phyloP scores from a whole-genome alignment of 805 yeast genomes.

The Candida ortonii region DNA sequence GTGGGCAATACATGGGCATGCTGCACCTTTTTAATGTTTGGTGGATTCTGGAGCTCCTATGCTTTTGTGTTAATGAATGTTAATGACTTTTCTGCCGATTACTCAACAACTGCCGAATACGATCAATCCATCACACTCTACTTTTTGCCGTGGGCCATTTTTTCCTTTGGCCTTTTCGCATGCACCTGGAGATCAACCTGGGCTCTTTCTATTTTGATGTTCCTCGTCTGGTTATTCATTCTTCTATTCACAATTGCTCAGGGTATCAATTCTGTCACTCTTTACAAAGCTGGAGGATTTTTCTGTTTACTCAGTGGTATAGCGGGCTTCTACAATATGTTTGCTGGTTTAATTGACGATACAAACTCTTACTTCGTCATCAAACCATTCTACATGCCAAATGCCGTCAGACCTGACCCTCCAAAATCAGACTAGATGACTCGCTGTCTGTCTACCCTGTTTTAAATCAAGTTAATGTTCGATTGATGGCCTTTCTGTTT shows the following conservation, averaged over 20 bases:
- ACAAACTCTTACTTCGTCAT: constrained; percentile 58
- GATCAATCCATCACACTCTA: constrained; percentile 46
- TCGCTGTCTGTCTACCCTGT: background rate
- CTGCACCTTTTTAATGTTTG: constrained; percentile 50
- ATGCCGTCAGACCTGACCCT: constrained; percentile 26
- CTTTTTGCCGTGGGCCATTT: constrained; percentile 51
- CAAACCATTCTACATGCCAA: constrained; percentile 49
- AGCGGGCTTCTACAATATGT: constrained; percentile 45
- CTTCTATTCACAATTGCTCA: constrained; percentile 44
- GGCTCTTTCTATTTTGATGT: constrained; percentile 38
- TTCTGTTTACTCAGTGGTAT: constrained; percentile 43
- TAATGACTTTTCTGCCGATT: constrained; percentile 42
- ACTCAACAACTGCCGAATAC: constrained; percentile 36
- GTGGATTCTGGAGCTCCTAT: constrained; percentile 53
- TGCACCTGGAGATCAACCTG: constrained; percentile 50
- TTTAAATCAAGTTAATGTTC: background rate
- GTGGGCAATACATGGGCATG: constrained; percentile 57
- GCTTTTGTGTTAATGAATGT: constrained; percentile 44
- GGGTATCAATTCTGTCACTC: constrained; percentile 34
- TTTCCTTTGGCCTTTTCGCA: constrained; percentile 44
- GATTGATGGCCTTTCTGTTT: background rate
- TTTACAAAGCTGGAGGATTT: constrained; percentile 47
- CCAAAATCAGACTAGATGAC: constrained; percentile 7
- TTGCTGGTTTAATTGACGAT: constrained; percentile 45
- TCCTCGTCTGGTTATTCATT: constrained; percentile 45